phyloP scores from a whole-genome alignment of 805 yeast genomes.

The Hanseniaspora jakobsenii region DNA sequence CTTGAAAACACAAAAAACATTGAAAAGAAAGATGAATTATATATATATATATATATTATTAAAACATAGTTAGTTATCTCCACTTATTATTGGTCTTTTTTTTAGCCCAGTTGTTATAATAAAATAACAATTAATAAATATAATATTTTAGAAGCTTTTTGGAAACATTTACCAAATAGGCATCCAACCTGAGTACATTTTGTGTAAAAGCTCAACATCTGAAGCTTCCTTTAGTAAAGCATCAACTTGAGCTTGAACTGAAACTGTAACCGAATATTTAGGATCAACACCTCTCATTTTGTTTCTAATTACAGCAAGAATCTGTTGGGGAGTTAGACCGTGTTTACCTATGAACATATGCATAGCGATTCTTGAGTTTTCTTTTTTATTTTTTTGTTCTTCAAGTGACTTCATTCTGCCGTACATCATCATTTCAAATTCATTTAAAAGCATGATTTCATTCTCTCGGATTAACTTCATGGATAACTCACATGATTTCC shows the following conservation, averaged over 20 bases:
- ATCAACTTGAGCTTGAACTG: constrained; percentile 88
- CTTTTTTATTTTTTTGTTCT: constrained; percentile 34
- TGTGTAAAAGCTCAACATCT: constrained; percentile 54
- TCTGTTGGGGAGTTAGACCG: constrained; percentile 45
- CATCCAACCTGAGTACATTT: constrained; percentile 93
- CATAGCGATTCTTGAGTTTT: constrained; percentile 40
- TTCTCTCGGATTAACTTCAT: constrained; percentile 57
- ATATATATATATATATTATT: too few species aligned
- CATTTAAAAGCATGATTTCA: constrained; percentile 77
- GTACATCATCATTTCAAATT: constrained; percentile 80
- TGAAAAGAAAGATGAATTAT: too few species aligned
- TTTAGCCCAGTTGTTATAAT: too few species aligned
- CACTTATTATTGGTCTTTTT: too few species aligned
- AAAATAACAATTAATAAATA: too few species aligned
- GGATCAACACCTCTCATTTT: constrained; percentile 76
- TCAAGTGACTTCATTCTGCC: constrained; percentile 42
- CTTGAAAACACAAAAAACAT: too few species aligned
- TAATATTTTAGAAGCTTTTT: too few species aligned
- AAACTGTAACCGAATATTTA: constrained; percentile 72
- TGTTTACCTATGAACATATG: constrained; percentile 25
- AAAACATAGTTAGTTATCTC: too few species aligned
- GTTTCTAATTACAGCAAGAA: constrained; percentile 57
- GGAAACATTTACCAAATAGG: constrained; percentile 50
- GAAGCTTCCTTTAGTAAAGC: constrained; percentile 74
- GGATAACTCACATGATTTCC: constrained; percentile 77